Percentiles rank a stretch among this genome's conserved stretches.
Conservation (phyloP, 768 basidiomycete species). For the Suillus placidus region DNA sequence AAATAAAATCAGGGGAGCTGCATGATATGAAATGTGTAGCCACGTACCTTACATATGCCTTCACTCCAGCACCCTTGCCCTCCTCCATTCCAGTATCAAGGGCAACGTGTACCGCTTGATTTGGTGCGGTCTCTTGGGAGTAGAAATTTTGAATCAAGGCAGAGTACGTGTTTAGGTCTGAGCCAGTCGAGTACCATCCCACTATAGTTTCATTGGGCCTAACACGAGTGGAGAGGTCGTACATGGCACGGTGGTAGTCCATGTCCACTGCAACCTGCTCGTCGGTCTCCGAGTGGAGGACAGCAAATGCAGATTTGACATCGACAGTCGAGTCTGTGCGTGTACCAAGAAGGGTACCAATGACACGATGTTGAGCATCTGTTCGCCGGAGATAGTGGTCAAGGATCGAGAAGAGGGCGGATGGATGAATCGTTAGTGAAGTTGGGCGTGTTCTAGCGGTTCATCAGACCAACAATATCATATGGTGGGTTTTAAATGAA, state of each 20-base stretch:
- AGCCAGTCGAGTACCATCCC: conserved; percentile 88
- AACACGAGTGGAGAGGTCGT: conserved; percentile 69
- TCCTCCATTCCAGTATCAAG: conserved; percentile 82
- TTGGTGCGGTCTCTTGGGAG: conserved; percentile 85
- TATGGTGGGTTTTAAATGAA: neutral
- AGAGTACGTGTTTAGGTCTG: conserved; percentile 88
- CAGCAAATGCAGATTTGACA: conserved; percentile 85
- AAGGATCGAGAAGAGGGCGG: conserved; percentile 91
- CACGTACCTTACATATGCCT: conserved; percentile 82
- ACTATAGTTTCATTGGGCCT: conserved; percentile 90
- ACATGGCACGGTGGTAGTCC: conserved; percentile 94
- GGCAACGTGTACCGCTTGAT: conserved; percentile 88
- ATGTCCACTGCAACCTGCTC: conserved; percentile 96
- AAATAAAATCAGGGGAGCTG: conserved; percentile 16
- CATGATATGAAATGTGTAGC: conserved; percentile 7
- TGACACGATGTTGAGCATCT: conserved; percentile 82
- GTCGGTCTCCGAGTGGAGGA: conserved; percentile 88
- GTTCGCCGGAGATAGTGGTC: conserved; percentile 94
- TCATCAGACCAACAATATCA: conserved; percentile 4
- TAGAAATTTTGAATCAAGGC: conserved; percentile 99
- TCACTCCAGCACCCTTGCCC: conserved; percentile 69
- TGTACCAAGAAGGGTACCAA: conserved; percentile 91
- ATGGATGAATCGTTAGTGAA: conserved; percentile 83
- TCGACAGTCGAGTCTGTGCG: conserved; percentile 72
- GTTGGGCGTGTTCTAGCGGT: conserved; percentile 64